phyloP scores from a whole-genome alignment of 1,284 basidiomycete species.

The Fomitopsis pinicola region DNA sequence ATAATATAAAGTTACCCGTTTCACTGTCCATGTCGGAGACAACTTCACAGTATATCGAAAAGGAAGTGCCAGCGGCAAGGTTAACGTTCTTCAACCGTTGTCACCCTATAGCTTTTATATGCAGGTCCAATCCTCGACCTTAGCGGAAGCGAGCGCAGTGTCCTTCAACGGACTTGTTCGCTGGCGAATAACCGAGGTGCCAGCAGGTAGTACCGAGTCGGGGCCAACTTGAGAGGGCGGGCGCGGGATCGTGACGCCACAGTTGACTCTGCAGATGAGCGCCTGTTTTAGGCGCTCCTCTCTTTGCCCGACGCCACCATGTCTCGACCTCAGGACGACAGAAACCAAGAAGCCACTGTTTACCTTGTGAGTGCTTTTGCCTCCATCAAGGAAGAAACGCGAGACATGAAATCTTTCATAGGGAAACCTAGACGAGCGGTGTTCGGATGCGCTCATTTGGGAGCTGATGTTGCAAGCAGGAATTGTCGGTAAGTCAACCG shows the following conservation, averaged over 20 bases:
- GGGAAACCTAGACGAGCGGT: constrained; percentile 97
- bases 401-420: constrained; percentile 26
- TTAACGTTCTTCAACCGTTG: too few relatives aligned
- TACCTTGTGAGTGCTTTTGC: constrained; percentile 63
- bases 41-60: too few relatives aligned
- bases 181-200: too few relatives aligned
- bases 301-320: constrained; percentile 34
- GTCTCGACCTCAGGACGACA: constrained; percentile 86
- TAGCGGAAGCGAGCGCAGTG: too few relatives aligned
- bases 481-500: constrained; percentile 75
- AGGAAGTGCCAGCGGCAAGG: too few relatives aligned
- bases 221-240: neutral
- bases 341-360: constrained; percentile 94
- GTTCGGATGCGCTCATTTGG: constrained; percentile 93
- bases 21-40: too few relatives aligned
- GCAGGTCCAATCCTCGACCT: too few relatives aligned
- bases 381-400: neutral
- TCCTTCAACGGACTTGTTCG: too few relatives aligned
- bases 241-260: constrained; percentile 9
- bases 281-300: constrained; percentile 6
- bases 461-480: constrained; percentile 99
- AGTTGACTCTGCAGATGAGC: constrained; percentile 9
- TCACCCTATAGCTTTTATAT: too few relatives aligned
- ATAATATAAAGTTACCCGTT: too few relatives aligned
- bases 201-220: too few relatives aligned